These are phyloP conservation scores for Babesia ovata DNA, from an alignment of 169 alveolate species.

Conservation along the genomic window DNA sequence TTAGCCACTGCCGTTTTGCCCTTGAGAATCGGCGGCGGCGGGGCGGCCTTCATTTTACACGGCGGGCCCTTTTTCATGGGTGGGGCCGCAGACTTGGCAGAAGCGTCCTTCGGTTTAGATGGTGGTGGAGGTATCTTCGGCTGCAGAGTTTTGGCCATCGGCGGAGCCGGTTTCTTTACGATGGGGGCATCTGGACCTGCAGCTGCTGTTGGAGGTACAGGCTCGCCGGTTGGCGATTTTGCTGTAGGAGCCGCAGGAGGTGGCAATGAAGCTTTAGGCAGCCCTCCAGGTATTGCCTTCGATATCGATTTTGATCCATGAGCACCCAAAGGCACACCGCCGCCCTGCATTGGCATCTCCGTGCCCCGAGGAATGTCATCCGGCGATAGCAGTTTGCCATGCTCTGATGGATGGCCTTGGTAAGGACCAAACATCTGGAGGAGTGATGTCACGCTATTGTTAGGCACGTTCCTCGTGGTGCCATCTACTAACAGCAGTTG, in stretches of 20 bases:
- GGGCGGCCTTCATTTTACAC: conserved; percentile 31
- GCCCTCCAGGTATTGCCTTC: neutral
- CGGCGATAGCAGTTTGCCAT: neutral
- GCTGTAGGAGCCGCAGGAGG: neutral
- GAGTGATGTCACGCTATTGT: conserved; percentile 17
- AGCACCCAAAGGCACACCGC: neutral
- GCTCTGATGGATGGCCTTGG: conserved; percentile 1
- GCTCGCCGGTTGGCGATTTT: neutral
- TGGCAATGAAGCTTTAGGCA: neutral
- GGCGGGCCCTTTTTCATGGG: conserved; percentile 29
- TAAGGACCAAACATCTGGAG: conserved; percentile 26
- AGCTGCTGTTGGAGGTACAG: neutral
- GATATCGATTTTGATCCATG: too few species aligned
- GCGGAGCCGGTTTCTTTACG: neutral
- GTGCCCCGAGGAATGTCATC: neutral
- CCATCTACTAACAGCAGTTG: conserved; percentile 31
- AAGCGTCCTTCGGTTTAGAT: neutral
- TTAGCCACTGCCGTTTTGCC: conserved; percentile 3
- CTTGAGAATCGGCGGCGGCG: conserved; percentile 14
- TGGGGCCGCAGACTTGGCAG: conserved; percentile 12
- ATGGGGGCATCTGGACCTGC: neutral
- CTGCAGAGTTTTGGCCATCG: neutral
- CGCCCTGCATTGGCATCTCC: neutral
- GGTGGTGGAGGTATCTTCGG: conserved; percentile 11
- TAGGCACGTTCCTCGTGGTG: conserved; percentile 14